Conservation (phyloP, 345 rosid genomes). For the Atalantia buxifolia region DNA sequence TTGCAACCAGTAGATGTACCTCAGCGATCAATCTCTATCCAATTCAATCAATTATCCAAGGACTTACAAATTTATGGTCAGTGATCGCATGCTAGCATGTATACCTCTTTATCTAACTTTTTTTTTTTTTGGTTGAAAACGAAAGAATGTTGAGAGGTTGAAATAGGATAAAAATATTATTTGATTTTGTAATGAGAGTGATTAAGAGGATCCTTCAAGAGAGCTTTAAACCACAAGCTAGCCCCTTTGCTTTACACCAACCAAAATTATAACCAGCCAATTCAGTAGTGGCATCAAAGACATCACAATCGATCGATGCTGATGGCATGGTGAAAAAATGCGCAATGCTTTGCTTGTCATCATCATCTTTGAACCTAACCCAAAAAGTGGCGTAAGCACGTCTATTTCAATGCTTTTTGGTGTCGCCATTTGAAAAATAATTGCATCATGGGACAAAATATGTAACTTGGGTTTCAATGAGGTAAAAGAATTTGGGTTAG, state of each 20-base stretch:
- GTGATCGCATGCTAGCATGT: background rate
- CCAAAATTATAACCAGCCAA: conserved; percentile 11
- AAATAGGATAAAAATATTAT: background rate
- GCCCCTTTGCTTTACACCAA: conserved; percentile 7
- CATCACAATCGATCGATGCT: conserved; percentile 10
- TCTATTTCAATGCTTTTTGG: conserved; percentile 23
- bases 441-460: conserved; percentile 1
- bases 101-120: background rate
- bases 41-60: background rate
- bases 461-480: background rate
- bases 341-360: conserved; percentile 21
- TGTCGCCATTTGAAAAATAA: conserved; percentile 23
- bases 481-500: background rate
- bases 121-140: background rate
- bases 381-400: conserved; percentile 15
- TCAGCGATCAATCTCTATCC: conserved; percentile 28
- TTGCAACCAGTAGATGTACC: conserved; percentile 36
- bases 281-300: conserved; percentile 18
- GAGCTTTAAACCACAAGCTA: conserved; percentile 16
- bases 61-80: background rate
- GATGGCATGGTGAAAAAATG: conserved; percentile 23
- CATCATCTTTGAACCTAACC: conserved; percentile 26
- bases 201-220: conserved; percentile 18
- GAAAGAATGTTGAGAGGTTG: conserved; percentile 17
- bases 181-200: background rate